Evolutionary conservation across 306 rosid genomes (phyloP), one percentile per base, ranked within the genome.

Genomic region (Purshia tridentata): DNA sequence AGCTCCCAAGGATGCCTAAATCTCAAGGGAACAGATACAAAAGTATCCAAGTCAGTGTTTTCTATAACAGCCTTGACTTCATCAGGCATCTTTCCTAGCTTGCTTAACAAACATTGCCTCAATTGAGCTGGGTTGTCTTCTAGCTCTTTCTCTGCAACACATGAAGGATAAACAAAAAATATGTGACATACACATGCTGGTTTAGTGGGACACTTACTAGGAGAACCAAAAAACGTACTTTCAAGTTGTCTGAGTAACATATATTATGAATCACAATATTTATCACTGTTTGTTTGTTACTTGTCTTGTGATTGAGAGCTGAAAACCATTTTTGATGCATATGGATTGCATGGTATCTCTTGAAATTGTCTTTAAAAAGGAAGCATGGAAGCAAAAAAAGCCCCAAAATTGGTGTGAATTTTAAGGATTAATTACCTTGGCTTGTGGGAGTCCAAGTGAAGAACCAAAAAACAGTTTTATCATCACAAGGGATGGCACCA

Each of bases 1-100:
- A 90, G 76, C 57, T 88, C 87, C 88, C 85, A 83, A 0, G 90
- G 96, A 39, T 35, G 70, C 35, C 91, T 86, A 11, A 77, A 88
- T 77, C 76, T 79, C 77, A 91, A 3, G 54, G 84, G 87, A 3
- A 70, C 18, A 44, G 53, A 64, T 1, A 56, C 7, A 23, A 88
- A 22, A 29, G 51, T 6, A 69, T 82, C 75, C 55, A 81, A 13
- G 3, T 76, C 46, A 2, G 65, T 67, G 44, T 42, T 64, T 22
- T 74, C 83, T 4, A 82, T 45, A 0, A 82, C 72, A 6, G 53
- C 69, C 57, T 60, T 71, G 22, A 49, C 55, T 66, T 23, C 23
- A 12, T 70, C 68, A 10, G 76, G 69, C 29, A 76, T n/a, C 42
- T 75, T 78, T 51, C 68, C 78, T 13, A 82, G 65, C 76, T 71